Evolutionary conservation across 2,329 filamentous ascomycete species (phyloP), one percentile per base, ranked within the genome.

Genomic region (Fusarium sororula): DNA sequence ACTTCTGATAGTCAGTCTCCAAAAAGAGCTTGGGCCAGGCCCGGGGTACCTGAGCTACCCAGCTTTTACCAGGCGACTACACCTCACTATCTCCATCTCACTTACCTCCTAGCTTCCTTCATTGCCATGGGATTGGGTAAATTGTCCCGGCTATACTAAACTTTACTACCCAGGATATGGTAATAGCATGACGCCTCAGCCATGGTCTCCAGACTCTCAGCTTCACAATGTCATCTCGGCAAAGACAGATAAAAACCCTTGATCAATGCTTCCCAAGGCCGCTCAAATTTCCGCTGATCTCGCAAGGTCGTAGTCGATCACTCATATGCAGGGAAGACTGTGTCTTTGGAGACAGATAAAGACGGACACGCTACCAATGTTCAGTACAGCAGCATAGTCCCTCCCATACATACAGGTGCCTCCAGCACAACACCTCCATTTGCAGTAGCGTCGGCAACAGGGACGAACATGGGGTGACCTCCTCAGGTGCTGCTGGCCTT

Each of bases 201-300:
- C 53, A 35, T 66, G 53, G 44, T 41, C 60, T 72, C 72, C 61
- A 59, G 69, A 62, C 73, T 72, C 64, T 67, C 62, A 70, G 69
- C 73, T 72, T 68, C 39, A 51, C 28, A 50, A 28, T 56, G 53
- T 72, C 68, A 73, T 75, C 65, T 74, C 72, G 72, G 72, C 72
- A 61, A 68, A 45, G 30, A 37, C 30, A 53, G 48, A 67, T 45
- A 38, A 67, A 28, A 54, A 59, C 44, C 41, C 26, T 53, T 44
- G 45, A 58, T 70, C 35, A 70, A 54, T 53, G 45, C 58, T 61
- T 35, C 54, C 38, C 57, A 70, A 63, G 24, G 51, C 44, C 50
- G 61, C 28, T 32, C 64, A 75, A 74, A 75, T 75, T 74, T 70
- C 68, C 72, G 54, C 56, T 70, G 72, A 74, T 74, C 72, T 74